Evolutionary conservation across 768 basidiomycete species (phyloP), one percentile per base, ranked within the genome.

Genomic region (Collybiopsis luxurians): DNA sequence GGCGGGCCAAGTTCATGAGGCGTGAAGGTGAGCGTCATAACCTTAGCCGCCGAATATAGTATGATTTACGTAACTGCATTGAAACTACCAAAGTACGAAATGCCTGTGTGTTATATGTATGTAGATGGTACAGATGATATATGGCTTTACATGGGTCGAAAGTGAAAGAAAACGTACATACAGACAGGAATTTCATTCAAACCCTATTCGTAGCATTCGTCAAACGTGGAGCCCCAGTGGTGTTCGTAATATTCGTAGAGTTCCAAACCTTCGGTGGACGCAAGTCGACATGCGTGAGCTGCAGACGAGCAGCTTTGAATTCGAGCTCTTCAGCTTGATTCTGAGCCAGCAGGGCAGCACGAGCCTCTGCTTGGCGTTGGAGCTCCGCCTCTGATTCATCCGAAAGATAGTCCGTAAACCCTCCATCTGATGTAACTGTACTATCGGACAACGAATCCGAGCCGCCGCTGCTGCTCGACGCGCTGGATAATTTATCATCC

Each of bases 311-410:
- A 36, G 86, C 85, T 67, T 82, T 87, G 73, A 92, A 92, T 66
- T 92, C 90, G 59, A 80, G 74, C 66, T 92, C 90, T 68, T 92
- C 90, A 44, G 84, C 81, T 63, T 88, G 85, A 59, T 81, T 89
- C 73, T 91, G 87, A n/a, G 89, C 90, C 15, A 89, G 71, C 42
- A 89, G 68, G 4, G 86, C 89, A 3, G 91, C 91, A 59, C 82
- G 84, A 21, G 83, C 84, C 65, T 93, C 92, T 4, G 91, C 91
- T 70, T 93, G 90, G 58, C 89, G 78, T 71, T 94, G 91, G 54
- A 94, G 70, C 67, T 94, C 91, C 26, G 85, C 90, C 65, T 94
- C 91, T n/a, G 90, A 92, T 71, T 94, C 91, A 66, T 92, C 91
- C n/a, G 90, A 92, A 28, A 92, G 72, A 68, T 94, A 94, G 67